Conservation (phyloP, 139 green algal species). For the Tetratostichococcus sp. region DNA sequence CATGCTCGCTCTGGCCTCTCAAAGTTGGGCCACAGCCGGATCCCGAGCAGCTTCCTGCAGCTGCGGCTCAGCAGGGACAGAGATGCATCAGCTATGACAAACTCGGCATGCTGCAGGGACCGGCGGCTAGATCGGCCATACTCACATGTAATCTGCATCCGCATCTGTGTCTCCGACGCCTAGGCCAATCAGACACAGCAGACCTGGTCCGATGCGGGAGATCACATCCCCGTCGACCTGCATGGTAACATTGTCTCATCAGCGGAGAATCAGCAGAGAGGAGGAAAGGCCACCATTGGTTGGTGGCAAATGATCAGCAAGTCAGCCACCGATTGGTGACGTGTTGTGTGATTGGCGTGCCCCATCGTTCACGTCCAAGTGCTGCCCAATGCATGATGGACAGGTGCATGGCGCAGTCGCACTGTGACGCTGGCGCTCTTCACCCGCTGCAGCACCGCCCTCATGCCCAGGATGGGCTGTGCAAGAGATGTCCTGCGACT, state of each 20-base stretch:
- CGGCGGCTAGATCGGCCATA: too few species aligned
- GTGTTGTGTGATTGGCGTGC: too few species aligned
- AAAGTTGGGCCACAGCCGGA: slow-evolving; percentile 47
- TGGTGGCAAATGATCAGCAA: too few species aligned
- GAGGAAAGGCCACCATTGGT: too few species aligned
- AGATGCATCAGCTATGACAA: too few species aligned
- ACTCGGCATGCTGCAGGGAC: too few species aligned
- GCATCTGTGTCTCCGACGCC: slow-evolving; percentile 32
- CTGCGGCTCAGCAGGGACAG: slow-evolving; percentile 9
- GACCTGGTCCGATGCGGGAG: slow-evolving; percentile 41
- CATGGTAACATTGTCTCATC: neutral
- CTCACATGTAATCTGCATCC: slow-evolving; percentile 59
- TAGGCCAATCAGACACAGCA: slow-evolving; percentile 62
- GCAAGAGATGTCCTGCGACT: neutral
- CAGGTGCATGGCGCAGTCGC: neutral
- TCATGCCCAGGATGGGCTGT: neutral
- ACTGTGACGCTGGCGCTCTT: neutral
- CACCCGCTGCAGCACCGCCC: neutral
- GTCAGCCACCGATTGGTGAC: too few species aligned
- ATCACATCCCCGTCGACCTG: slow-evolving; percentile 56
- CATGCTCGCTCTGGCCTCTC: slow-evolving; percentile 39
- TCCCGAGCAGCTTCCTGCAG: slow-evolving; percentile 42
- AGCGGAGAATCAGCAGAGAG: too few species aligned
- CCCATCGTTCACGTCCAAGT: too few species aligned
- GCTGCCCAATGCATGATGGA: too few species aligned